A percentile compares a stretch with the other conserved stretches of the same genome.
These are phyloP conservation scores for Thelonectria rubi DNA, from an alignment of 2,329 filamentous ascomycete genomes.

Conservation along the genomic window DNA sequence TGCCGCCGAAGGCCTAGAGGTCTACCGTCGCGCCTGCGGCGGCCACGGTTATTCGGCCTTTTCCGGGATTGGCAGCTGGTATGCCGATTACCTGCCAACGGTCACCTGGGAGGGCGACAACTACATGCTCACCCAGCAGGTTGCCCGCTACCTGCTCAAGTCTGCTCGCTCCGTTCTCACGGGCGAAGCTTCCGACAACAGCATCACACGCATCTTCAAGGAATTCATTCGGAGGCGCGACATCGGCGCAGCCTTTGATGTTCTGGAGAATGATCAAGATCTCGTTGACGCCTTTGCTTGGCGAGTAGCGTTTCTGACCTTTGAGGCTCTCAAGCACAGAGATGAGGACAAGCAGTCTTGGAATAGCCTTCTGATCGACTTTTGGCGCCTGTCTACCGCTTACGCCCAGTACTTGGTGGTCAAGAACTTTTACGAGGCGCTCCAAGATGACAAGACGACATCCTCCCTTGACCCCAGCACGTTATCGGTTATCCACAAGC, in stretches of 20 bases:
- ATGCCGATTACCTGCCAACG: slow-evolving; percentile 77
- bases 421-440: slow-evolving; percentile 71
- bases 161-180: slow-evolving; percentile 75
- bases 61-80: slow-evolving; percentile 79
- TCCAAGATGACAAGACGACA: slow-evolving; percentile 56
- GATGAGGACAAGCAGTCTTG: slow-evolving; percentile 79
- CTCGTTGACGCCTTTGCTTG: slow-evolving; percentile 79
- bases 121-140: slow-evolving; percentile 85
- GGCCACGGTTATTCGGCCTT: slow-evolving; percentile 81
- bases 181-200: slow-evolving; percentile 58
- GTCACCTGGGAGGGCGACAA: slow-evolving; percentile 81
- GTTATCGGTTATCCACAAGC: slow-evolving; percentile 68
- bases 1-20: slow-evolving; percentile 78
- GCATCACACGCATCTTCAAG: slow-evolving; percentile 64
- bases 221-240: slow-evolving; percentile 72
- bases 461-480: slow-evolving; percentile 66
- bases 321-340: slow-evolving; percentile 77
- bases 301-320: slow-evolving; percentile 78
- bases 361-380: slow-evolving; percentile 81
- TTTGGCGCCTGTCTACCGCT: slow-evolving; percentile 78
- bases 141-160: slow-evolving; percentile 80
- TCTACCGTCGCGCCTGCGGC: slow-evolving; percentile 78
- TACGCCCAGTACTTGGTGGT: slow-evolving; percentile 82
- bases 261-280: slow-evolving; percentile 75
- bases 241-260: slow-evolving; percentile 77